phyloP scores from a whole-genome alignment of 2,329 filamentous ascomycete species.

The Diaporthe longicolla region DNA sequence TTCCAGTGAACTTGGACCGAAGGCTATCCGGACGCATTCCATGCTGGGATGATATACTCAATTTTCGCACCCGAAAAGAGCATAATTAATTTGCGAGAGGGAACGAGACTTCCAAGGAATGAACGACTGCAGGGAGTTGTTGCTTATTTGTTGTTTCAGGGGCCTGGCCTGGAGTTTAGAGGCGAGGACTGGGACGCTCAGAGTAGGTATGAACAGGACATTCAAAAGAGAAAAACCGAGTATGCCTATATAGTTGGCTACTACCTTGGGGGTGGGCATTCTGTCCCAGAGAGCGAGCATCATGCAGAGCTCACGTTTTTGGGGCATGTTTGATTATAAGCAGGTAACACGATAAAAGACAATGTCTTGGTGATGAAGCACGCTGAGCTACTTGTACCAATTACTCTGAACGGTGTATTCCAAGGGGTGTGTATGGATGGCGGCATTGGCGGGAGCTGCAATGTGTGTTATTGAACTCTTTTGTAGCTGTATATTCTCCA shows the following conservation, averaged over 20 bases:
- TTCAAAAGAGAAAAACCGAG: slow-evolving; percentile 18
- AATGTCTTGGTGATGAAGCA: slow-evolving; percentile 11
- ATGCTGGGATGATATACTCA: slow-evolving; percentile 60
- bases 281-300: background rate
- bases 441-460: background rate
- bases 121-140: slow-evolving; percentile 15
- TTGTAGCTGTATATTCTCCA: background rate
- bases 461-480: background rate
- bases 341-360: slow-evolving; percentile 17
- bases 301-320: background rate
- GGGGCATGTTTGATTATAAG: background rate
- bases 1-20: slow-evolving; percentile 66
- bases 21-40: slow-evolving; percentile 67
- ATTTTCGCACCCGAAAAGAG: background rate
- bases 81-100: background rate
- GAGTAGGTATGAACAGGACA: slow-evolving; percentile 14
- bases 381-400: background rate
- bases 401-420: background rate
- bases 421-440: too few relatives aligned
- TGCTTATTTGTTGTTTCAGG: slow-evolving; percentile 28
- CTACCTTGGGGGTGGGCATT: background rate
- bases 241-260: slow-evolving; percentile 25
- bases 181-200: background rate
- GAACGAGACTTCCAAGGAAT: background rate
- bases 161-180: slow-evolving; percentile 34